Base-by-base conservation (phyloP, 495 filamentous ascomycete species). In the Aspergillus wentii region DNA sequence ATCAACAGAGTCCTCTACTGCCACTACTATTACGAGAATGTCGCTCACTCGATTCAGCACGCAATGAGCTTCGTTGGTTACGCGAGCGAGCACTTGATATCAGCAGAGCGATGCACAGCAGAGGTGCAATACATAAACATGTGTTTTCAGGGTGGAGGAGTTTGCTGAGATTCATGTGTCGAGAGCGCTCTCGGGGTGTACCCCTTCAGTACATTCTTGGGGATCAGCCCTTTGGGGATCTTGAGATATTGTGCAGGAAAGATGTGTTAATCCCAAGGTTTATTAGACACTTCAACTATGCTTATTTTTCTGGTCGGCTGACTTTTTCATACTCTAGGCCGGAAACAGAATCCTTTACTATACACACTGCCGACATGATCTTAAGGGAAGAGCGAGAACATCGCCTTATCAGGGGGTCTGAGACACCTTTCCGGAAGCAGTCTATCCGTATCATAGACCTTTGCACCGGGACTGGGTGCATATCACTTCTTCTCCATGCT, bases 161-260 rank as follows among this genome's bases (percentile, higher is more conserved):
- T 11, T 49, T 55, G 3, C 53, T 85, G 0, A 51, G 51, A 21
- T 45, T 56, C 1, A 68, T 85, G 39, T 87, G 81, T 39, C 39
- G 54, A 9, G 51, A 72, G 23, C 72, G 92, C 26, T 71, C 76
- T 2, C 57, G 43, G 18, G 89, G 89, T 1, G 62, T 74, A 25
- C 92, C 92, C 0, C 64, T 98, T 5, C 92, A 97, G 53, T 98
- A 96, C 52, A 75, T 96, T 8, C 68, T 98, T 3, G 89, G 89
- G 0, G 79, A 79, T 11, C 90, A 97, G 52, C 90, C 85, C 9
- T 96, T 98, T 54, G 90, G 89, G 0, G 66, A 80, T 2, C 59
- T 95, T 9, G 81, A 90, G 27, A 85, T 98, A n/a, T 61, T 71
- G 26, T 94, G 88, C 47, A 59, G 63, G 23, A 73, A 65, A 10